Base-by-base conservation (phyloP, 2,329 filamentous ascomycete species). In the Westerdykella aurantiaca region DNA sequence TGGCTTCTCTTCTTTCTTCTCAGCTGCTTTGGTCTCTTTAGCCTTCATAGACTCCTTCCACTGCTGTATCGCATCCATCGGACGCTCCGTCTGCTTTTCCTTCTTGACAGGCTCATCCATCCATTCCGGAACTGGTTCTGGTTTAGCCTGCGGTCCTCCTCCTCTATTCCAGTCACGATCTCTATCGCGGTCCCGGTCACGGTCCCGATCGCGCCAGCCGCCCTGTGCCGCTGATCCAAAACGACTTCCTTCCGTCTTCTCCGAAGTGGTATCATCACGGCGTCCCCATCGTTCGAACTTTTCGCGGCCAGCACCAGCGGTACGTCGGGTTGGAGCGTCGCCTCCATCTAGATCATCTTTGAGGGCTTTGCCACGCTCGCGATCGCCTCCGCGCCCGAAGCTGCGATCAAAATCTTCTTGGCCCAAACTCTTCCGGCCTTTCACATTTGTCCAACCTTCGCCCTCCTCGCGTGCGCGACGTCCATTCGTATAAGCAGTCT, bases 11-110 rank as follows among this genome's bases (percentile, higher is more conserved):
- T 72, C 70, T n/a, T 72, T 68, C 49, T 69, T 74, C 56, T 74
- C 74, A 45, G 75, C 69, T 39, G 67, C 67, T 9, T 56, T 50
- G 4, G 65, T 50, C 38, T 69, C 80, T 49, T 80, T 77, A 33
- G 82, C 82, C 67, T 86, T 91, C 88, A 94, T 94, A 51, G 78
- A 79, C 56, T 94, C 88, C 76, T 95, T 95, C 82, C 91, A 96
- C 54, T 87, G 87, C 69, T 94, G 85, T 66, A 96, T 94, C 53
- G 96, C 90, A 60, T 94, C 89, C 58, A 88, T 84, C 1, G 89
- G 95, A 56, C 88, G 86, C 5, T 77, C 79, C 56, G 85, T 80
- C 31, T 78, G 72, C 56, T 84, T 81, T 41, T 87, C 84, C 46
- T 85, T 83, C 17, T 76, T 69, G 37, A 74, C 76, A 13, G 82